Evolutionary conservation across 306 rosid genomes (phyloP).

Genomic region (Oemleria cerasiformis): DNA sequence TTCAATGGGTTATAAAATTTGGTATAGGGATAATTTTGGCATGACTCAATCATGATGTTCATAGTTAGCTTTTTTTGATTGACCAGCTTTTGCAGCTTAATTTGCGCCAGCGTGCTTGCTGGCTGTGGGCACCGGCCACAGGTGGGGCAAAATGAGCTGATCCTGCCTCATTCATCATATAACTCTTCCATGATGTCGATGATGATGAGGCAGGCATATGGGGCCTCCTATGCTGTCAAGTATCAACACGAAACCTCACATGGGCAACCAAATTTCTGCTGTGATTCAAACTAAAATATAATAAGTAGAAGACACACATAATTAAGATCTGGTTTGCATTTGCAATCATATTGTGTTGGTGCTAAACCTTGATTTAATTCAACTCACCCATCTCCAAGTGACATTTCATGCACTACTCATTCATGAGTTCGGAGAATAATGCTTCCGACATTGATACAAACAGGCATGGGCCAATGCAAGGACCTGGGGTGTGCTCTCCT

Average conservation of each 20-base stretch:
- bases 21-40: background rate
- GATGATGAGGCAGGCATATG: background rate
- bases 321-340: conserved; percentile 3
- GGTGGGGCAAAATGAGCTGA: conserved; percentile 12
- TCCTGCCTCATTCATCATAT: background rate
- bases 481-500: too few species aligned
- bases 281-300: conserved; percentile 2
- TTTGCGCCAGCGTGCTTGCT: conserved; percentile 28
- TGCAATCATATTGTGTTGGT: conserved; percentile 6
- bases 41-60: conserved; percentile 29
- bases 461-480: too few species aligned
- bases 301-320: background rate
- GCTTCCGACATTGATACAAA: background rate
- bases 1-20: too few species aligned
- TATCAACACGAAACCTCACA: conserved; percentile 17
- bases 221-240: conserved; percentile 31
- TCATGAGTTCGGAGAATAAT: too few species aligned
- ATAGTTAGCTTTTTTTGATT: conserved; percentile 17
- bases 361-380: conserved; percentile 1
- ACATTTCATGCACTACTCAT: too few species aligned
- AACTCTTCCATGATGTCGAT: background rate
- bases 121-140: conserved; percentile 12
- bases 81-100: conserved; percentile 34
- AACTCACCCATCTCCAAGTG: background rate
- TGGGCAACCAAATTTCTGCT: conserved; percentile 16